A percentile compares a stretch with the other conserved stretches of the same genome.
These are phyloP conservation scores for Xylaria longipes DNA, from an alignment of 495 filamentous ascomycete genomes.

Conservation along the genomic window DNA sequence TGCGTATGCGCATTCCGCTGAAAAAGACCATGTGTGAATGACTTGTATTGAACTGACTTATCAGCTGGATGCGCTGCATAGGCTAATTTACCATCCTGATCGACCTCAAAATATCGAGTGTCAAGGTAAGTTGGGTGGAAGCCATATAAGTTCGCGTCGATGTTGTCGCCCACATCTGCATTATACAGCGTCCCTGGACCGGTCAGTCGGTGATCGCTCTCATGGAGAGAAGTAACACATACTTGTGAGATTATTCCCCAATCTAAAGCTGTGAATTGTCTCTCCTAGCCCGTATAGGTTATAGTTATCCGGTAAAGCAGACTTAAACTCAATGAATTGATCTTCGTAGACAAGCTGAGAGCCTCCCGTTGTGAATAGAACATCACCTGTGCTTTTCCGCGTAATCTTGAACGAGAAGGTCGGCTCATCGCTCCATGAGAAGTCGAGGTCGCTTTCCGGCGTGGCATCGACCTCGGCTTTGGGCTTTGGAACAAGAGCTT, in stretches of 20 bases:
- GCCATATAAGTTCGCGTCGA: slow-evolving; percentile 80
- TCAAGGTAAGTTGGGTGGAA: slow-evolving; percentile 85
- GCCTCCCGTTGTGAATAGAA: slow-evolving; percentile 77
- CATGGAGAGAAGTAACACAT: slow-evolving; percentile 39
- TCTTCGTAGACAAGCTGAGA: slow-evolving; percentile 74
- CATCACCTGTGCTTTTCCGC: slow-evolving; percentile 66
- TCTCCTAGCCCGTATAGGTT: slow-evolving; percentile 87
- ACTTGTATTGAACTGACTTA: slow-evolving; percentile 61
- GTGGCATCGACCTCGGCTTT: slow-evolving; percentile 47
- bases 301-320: slow-evolving; percentile 71
- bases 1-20: slow-evolving; percentile 80
- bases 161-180: slow-evolving; percentile 68
- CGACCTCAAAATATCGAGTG: slow-evolving; percentile 69
- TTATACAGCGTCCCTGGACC: slow-evolving; percentile 67
- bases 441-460: slow-evolving; percentile 55
- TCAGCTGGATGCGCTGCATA: slow-evolving; percentile 63
- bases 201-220: slow-evolving; percentile 9
- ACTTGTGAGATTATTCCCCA: slow-evolving; percentile 76
- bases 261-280: slow-evolving; percentile 72
- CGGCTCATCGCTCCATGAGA: slow-evolving; percentile 66
- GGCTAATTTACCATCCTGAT: slow-evolving; percentile 54
- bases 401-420: slow-evolving; percentile 78
- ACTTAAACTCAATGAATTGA: slow-evolving; percentile 81
- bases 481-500: slow-evolving; percentile 67
- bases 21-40: slow-evolving; percentile 83